These are phyloP conservation scores for Cyclotella sp. DNA, from an alignment of 108 stramenopile species.

Conservation along the genomic window DNA sequence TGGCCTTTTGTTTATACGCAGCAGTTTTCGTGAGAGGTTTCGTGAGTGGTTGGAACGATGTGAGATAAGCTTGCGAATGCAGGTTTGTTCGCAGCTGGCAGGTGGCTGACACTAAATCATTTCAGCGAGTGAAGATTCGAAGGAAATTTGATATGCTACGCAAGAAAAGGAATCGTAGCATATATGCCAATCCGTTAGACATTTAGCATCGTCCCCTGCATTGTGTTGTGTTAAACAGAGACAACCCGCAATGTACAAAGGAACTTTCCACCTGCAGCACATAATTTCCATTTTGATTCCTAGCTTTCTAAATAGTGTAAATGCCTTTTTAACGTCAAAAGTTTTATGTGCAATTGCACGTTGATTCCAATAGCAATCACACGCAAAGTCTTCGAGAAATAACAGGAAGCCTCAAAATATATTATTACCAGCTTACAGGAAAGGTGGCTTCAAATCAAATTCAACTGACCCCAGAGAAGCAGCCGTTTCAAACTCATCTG, in stretches of 20 bases:
- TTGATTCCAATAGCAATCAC: background rate
- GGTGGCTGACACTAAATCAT: background rate
- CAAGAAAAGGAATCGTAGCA: too few relatives aligned
- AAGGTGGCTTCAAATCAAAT: slow-evolving; percentile 12
- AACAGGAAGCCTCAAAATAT: too few relatives aligned
- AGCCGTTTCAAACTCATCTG: slow-evolving; percentile 65
- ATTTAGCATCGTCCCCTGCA: too few relatives aligned
- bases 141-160: too few relatives aligned
- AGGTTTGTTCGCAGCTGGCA: background rate
- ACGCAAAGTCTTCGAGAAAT: background rate
- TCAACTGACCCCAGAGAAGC: slow-evolving; percentile 35
- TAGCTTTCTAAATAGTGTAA: too few relatives aligned
- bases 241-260: too few relatives aligned
- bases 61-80: background rate
- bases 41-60: slow-evolving; percentile 44
- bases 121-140: too few relatives aligned
- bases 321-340: too few relatives aligned
- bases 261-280: too few relatives aligned
- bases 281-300: too few relatives aligned
- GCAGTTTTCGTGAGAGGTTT: slow-evolving; percentile 56
- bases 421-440: background rate
- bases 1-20: slow-evolving; percentile 52
- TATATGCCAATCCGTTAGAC: too few relatives aligned
- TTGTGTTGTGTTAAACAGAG: too few relatives aligned
- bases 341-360: background rate